Conservation (phyloP, 108 stramenopile species). For the Schizochytrium sp. region DNA sequence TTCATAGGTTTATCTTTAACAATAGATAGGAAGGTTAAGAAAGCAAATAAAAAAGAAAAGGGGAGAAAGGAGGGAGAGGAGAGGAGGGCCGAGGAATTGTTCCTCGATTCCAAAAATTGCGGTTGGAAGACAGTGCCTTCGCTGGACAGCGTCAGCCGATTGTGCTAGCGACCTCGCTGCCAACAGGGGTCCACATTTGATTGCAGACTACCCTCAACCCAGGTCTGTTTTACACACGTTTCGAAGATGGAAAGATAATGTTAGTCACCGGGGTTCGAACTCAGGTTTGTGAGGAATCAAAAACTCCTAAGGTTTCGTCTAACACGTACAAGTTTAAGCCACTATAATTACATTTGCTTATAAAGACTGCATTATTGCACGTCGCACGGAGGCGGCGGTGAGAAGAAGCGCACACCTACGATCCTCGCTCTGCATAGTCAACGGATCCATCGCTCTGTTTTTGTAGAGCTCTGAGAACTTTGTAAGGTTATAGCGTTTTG, state of each 20-base stretch:
- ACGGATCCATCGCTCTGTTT: background rate
- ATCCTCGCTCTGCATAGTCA: background rate
- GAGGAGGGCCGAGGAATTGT: constrained; percentile 27
- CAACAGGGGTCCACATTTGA: constrained; percentile 37
- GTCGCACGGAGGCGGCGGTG: constrained; percentile 17
- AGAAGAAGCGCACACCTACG: background rate
- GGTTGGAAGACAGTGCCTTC: constrained; percentile 51
- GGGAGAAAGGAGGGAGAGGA: background rate
- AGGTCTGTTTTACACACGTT: constrained; percentile 9
- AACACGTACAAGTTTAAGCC: constrained; percentile 31
- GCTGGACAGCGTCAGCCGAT: constrained; percentile 36
- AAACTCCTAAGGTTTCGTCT: background rate
- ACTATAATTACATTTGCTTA: background rate
- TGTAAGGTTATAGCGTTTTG: no score
- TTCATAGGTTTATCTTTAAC: no score
- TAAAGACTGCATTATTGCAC: background rate
- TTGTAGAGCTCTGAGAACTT: no score
- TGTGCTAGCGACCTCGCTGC: constrained; percentile 38
- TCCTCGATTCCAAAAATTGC: constrained; percentile 57
- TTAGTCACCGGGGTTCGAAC: background rate
- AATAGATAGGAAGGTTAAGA: background rate
- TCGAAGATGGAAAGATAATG: background rate
- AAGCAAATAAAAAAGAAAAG: background rate
- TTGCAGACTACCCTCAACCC: constrained; percentile 37
- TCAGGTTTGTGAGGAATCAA: background rate